Evolutionary conservation across 306 rosid genomes (phyloP).

Genomic region (Sindora glabra): DNA sequence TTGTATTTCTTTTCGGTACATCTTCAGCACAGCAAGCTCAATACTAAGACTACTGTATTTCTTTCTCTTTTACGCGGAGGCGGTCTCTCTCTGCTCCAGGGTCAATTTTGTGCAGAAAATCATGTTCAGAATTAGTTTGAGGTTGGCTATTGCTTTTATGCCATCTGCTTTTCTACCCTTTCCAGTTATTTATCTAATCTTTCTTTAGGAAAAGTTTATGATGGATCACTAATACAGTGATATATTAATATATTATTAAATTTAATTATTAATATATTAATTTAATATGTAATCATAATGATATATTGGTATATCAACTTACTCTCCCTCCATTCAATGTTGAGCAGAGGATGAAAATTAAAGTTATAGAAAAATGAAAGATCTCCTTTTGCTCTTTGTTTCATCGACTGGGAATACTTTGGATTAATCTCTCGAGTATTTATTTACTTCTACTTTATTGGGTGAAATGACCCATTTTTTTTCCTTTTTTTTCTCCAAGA

Average conservation of each 20-base stretch:
- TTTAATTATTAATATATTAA: too few species aligned
- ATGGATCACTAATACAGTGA: too few species aligned
- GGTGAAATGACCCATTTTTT: not conserved
- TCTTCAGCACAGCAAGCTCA: not conserved
- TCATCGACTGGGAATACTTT: not conserved
- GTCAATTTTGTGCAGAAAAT: constrained; percentile 9
- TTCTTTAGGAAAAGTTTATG: too few species aligned
- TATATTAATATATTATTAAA: too few species aligned
- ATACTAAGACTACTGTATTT: not conserved
- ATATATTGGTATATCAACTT: too few species aligned
- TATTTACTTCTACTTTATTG: not conserved
- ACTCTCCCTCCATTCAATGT: too few species aligned
- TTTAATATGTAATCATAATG: too few species aligned
- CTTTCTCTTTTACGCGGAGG: not conserved
- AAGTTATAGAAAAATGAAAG: not conserved
- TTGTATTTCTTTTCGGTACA: too few species aligned
- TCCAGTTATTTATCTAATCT: not conserved
- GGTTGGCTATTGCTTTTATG: constrained; percentile 19
- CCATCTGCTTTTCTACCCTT: not conserved
- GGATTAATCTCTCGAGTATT: not conserved
- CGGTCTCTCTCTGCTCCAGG: not conserved
- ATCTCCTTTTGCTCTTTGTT: not conserved
- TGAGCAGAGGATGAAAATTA: not conserved
- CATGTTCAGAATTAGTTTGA: constrained; percentile 27
- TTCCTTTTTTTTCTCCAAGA: not conserved